These are phyloP conservation scores for Lactarius psammicola DNA, from an alignment of 768 basidiomycete species.

Conservation along the genomic window DNA sequence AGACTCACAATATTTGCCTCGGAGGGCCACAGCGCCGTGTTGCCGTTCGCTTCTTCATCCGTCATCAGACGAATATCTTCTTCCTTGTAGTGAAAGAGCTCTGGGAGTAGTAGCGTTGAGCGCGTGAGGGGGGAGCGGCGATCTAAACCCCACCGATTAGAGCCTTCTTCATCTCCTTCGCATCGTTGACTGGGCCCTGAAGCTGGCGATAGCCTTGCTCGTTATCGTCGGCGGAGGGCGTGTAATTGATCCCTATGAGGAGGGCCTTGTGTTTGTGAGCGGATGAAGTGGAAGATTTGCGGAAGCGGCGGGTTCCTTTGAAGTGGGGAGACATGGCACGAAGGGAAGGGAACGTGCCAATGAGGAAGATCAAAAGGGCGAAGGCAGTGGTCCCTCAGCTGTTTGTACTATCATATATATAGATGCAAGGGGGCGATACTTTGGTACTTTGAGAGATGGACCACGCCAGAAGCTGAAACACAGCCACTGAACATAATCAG, in stretches of 20 bases:
- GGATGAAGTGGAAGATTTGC: neutral
- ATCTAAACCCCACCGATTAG: constrained; percentile 16
- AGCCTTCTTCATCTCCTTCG: constrained; percentile 2
- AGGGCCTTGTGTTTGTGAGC: constrained; percentile 1
- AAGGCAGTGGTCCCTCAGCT: too few species aligned
- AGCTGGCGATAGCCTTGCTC: neutral
- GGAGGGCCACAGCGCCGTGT: constrained; percentile 17
- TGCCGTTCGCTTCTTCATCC: constrained; percentile 11
- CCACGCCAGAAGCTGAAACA: neutral
- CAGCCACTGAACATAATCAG: neutral
- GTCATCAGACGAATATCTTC: constrained; percentile 25
- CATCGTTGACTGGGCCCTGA: constrained; percentile 16
- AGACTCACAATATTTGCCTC: constrained; percentile 25
- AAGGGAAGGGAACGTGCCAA: neutral
- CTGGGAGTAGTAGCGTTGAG: neutral
- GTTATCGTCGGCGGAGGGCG: neutral
- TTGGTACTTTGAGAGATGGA: too few species aligned
- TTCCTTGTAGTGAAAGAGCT: constrained; percentile 9
- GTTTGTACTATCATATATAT: neutral
- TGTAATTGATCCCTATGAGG: constrained; percentile 17
- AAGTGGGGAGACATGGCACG: neutral
- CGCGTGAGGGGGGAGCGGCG: neutral
- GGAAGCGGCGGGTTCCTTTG: neutral
- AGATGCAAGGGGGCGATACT: too few species aligned
- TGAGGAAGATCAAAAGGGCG: neutral